These are phyloP conservation scores for Candida maesae DNA, from an alignment of 805 yeast genomes.

Conservation along the genomic window DNA sequence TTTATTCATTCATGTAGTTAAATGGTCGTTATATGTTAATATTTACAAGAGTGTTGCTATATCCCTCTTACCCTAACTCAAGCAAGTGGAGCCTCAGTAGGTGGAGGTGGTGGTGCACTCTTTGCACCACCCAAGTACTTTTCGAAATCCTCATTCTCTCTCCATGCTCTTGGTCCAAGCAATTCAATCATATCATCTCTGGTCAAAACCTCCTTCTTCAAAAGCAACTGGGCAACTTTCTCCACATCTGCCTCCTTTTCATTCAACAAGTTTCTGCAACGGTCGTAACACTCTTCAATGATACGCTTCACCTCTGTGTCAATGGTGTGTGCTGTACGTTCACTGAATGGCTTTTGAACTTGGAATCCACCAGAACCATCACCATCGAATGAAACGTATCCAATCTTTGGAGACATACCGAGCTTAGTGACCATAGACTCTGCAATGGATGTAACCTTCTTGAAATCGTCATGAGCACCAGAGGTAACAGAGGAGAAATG, in stretches of 20 bases:
- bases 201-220: slow-evolving; percentile 71
- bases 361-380: slow-evolving; percentile 49
- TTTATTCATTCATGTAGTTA: too few species aligned
- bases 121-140: slow-evolving; percentile 55
- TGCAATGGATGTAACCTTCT: slow-evolving; percentile 86
- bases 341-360: slow-evolving; percentile 64
- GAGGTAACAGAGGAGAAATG: slow-evolving; percentile 85
- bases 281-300: slow-evolving; percentile 59
- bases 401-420: slow-evolving; percentile 85
- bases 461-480: slow-evolving; percentile 92
- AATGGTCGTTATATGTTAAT: too few species aligned
- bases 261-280: slow-evolving; percentile 53
- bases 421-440: slow-evolving; percentile 82
- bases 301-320: slow-evolving; percentile 68
- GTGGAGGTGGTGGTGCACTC: slow-evolving; percentile 22
- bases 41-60: slow-evolving; percentile 1
- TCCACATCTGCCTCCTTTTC: slow-evolving; percentile 61
- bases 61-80: background rate
- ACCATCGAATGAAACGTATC: slow-evolving; percentile 55
- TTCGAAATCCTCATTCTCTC: slow-evolving; percentile 86
- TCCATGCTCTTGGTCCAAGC: slow-evolving; percentile 75
- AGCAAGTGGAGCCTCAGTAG: slow-evolving; percentile 6
- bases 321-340: slow-evolving; percentile 61
- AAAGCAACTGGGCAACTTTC: slow-evolving; percentile 69
- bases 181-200: slow-evolving; percentile 76